Base-by-base conservation (phyloP, 1,284 basidiomycete species). In the Cystobasidiaceae sp. region DNA sequence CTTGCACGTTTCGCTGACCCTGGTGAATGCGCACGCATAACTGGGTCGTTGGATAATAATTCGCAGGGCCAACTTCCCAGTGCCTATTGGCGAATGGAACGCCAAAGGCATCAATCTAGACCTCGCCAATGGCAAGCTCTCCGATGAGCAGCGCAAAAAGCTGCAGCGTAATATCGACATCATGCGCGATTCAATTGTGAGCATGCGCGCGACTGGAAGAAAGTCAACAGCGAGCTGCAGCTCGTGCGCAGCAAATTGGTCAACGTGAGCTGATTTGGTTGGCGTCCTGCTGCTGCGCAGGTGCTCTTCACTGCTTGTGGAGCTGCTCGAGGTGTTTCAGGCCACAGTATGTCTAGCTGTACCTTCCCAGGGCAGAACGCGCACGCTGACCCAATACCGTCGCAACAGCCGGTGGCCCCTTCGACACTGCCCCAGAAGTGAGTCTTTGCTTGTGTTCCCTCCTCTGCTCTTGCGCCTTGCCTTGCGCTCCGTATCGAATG, bases 391-490 rank as follows among this genome's bases (percentile, higher is more conserved):
- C 52, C 21, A 19, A 48, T 37, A 17, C 45, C 27, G 4, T 25
- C 30, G 2, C 30, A 13, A 28, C 34, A 43, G 50, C 32, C 85
- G 87, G 87, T 71, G 89, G 89, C 73, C 87, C 89, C 3, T 91
- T 84, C 74, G 89, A 91, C 75, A 90, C 89, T 32, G 86, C 88
- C 9, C 88, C 87, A 0, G 88, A 90, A 77, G 44, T 46, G 15
- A 59, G 57, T 11, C n/a, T n/a, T n/a, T n/a, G n/a, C n/a, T n/a
- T n/a, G n/a, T n/a, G n/a, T n/a, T n/a, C n/a, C n/a, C n/a, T n/a
- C n/a, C n/a, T n/a, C n/a, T n/a, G n/a, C n/a, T n/a, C n/a, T n/a
- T n/a, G n/a, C n/a, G n/a, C n/a, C n/a, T n/a, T n/a, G n/a, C n/a
- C n/a, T n/a, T n/a, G n/a, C n/a, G n/a, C n/a, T n/a, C n/a, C n/a